Conservation (phyloP, 1,284 basidiomycete genomes). For the Papiliotrema terrestris region DNA sequence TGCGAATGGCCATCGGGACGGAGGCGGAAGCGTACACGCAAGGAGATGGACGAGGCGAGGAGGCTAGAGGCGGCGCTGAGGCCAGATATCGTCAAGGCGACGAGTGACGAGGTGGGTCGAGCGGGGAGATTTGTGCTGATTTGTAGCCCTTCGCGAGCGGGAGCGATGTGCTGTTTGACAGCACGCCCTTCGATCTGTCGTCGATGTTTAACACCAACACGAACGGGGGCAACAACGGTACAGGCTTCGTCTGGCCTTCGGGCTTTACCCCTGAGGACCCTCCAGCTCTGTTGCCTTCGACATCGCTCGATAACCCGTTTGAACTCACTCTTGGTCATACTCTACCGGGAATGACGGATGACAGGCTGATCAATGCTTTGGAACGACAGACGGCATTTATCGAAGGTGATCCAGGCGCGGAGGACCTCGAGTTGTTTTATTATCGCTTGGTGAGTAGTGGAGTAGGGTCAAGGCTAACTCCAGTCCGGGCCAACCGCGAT, state of each 20-base stretch:
- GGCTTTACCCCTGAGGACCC: constrained; percentile 5
- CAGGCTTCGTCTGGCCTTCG: constrained; percentile 2
- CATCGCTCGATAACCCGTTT: neutral
- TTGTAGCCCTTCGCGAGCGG: too few species aligned
- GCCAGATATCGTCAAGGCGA: constrained; percentile 5
- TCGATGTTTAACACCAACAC: neutral
- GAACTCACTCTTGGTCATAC: constrained; percentile 1
- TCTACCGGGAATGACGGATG: constrained; percentile 28
- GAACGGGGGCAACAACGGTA: neutral
- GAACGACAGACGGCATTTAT: constrained; percentile 49
- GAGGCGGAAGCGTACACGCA: constrained; percentile 47
- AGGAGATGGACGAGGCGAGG: constrained; percentile 51
- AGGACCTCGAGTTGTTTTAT: constrained; percentile 49
- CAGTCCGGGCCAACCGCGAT: constrained; percentile 48
- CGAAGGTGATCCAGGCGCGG: constrained; percentile 44
- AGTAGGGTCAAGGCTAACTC: neutral
- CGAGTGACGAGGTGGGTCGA: neutral
- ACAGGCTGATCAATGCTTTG: constrained; percentile 43
- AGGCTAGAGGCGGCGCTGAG: constrained; percentile 19
- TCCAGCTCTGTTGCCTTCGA: neutral
- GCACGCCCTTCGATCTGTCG: neutral
- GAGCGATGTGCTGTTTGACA: neutral
- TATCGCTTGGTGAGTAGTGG: constrained; percentile 46
- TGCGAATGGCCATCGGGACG: constrained; percentile 49
- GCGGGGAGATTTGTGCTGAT: too few species aligned